Base-by-base conservation (phyloP, 495 filamentous ascomycete species). In the Stereocaulon alpinum region DNA sequence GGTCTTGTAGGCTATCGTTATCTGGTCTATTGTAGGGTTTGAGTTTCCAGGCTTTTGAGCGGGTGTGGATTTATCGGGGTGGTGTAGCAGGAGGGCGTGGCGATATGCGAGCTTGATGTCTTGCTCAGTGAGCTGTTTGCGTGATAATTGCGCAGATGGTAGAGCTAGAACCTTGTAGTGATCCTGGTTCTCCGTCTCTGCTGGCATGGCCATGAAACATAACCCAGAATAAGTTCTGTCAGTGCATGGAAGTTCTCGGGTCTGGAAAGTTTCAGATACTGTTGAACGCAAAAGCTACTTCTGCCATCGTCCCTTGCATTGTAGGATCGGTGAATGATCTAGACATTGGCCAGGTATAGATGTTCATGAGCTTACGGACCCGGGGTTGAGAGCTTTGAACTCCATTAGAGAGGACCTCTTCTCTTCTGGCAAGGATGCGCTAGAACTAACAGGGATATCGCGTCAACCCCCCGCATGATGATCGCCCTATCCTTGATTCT, bases 101-200 rank as follows among this genome's bases (percentile, higher is more conserved):
- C 83, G 86, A 71, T 95, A 95, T 34, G 89, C 88, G 58, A 74
- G 71, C 69, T 91, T 92, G 51, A 94, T 70, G 37, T 79, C 68
- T 37, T 49, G 20, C 15, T 55, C 24, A 3, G 43, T 53, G 44
- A 51, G 58, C 18, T 40, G 24, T 17, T 37, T 41, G 41, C 37
- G 37, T 15, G 47, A 9, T 15, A 34, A 29, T 2, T 40, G 29
- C 11, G 18, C 22, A 17, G 62, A 40, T 6, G 52, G 58, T 29
- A 64, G 58, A 34, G 47, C 42, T 54, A 64, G 48, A 41, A 64
- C 42, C 22, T 54, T 24, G 30, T 64, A 64, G 41, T 64, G 52
- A 20, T 48, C 12, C 45, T 44, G 53, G 15, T 53, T 20, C 22
- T 30, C 27, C 40, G 37, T 44, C 24, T 37, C 37, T 51, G 40